phyloP scores from a whole-genome alignment of 345 rosid species.

The Anacardium occidentale region DNA sequence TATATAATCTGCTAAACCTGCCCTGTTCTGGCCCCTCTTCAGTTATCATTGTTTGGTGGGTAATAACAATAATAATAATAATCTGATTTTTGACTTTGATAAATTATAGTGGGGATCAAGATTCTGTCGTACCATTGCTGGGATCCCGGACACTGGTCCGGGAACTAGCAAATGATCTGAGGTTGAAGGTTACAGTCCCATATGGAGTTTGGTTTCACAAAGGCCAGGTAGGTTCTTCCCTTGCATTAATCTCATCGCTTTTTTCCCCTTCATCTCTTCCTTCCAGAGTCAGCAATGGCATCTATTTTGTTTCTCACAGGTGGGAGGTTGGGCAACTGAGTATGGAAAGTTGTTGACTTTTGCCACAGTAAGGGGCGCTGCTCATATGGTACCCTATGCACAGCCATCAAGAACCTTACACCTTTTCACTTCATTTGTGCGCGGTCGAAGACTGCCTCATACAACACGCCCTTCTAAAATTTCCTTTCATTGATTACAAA shows the following conservation, averaged over 20 bases:
- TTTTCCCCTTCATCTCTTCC: neutral
- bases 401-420: slow-evolving; percentile 87
- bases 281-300: neutral
- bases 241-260: neutral
- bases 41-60: neutral
- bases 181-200: slow-evolving; percentile 60
- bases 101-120: slow-evolving; percentile 74
- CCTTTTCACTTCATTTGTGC: slow-evolving; percentile 68
- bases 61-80: neutral
- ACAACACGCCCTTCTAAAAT: slow-evolving; percentile 41
- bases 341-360: slow-evolving; percentile 76
- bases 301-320: slow-evolving; percentile 34
- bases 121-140: slow-evolving; percentile 75
- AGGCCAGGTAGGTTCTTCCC: slow-evolving; percentile 78
- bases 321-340: slow-evolving; percentile 84
- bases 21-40: neutral
- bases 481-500: neutral
- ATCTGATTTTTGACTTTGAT: neutral
- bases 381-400: slow-evolving; percentile 95
- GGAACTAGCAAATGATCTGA: slow-evolving; percentile 70
- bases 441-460: slow-evolving; percentile 62
- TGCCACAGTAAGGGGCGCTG: slow-evolving; percentile 80
- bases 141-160: slow-evolving; percentile 76
- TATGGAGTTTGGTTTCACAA: slow-evolving; percentile 93
- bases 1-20: neutral